Conservation (phyloP, 352 stramenopile species). For the Phytophthora constricta region DNA sequence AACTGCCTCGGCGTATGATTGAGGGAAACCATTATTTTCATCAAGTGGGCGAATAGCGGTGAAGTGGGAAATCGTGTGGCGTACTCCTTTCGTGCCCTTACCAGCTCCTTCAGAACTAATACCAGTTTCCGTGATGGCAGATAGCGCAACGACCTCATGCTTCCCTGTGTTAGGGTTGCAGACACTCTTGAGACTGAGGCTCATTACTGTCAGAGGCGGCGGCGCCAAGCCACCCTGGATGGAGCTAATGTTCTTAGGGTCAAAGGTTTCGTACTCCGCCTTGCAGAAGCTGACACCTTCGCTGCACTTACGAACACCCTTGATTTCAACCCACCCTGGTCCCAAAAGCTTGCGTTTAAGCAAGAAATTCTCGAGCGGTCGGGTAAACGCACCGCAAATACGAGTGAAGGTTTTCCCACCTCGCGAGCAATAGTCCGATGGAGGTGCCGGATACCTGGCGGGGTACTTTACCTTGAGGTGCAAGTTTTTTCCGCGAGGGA, state of each 20-base stretch:
- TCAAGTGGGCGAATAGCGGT: conserved; percentile 83
- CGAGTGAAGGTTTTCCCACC: conserved; percentile 93
- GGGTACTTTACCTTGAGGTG: conserved; percentile 99
- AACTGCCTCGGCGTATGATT: conserved; percentile 59
- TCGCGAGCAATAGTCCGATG: conserved; percentile 79
- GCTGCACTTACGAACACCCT: conserved; percentile 76
- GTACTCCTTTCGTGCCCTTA: conserved; percentile 41
- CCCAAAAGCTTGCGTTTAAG: conserved; percentile 97
- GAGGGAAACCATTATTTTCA: conserved; percentile 64
- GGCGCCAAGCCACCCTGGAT: conserved; percentile 74
- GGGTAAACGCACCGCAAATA: conserved; percentile 95
- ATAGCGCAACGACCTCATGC: conserved; percentile 94
- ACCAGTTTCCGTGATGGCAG: conserved; percentile 75
- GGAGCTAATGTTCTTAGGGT: conserved; percentile 91
- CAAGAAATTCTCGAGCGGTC: conserved; percentile 97
- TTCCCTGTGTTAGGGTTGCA: conserved; percentile 97
- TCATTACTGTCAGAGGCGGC: conserved; percentile 96
- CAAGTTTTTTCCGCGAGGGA: conserved; percentile 94
- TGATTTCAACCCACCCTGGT: conserved; percentile 97
- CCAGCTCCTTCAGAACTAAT: conserved; percentile 71
- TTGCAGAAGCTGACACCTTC: conserved; percentile 93
- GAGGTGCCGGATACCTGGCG: conserved; percentile 90
- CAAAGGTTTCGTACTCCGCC: conserved; percentile 93
- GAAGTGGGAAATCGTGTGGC: conserved; percentile 74
- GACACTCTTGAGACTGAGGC: conserved; percentile 97